Base-by-base conservation (phyloP, 495 filamentous ascomycete genomes). In the Paragyromitra xinjiangensis region DNA sequence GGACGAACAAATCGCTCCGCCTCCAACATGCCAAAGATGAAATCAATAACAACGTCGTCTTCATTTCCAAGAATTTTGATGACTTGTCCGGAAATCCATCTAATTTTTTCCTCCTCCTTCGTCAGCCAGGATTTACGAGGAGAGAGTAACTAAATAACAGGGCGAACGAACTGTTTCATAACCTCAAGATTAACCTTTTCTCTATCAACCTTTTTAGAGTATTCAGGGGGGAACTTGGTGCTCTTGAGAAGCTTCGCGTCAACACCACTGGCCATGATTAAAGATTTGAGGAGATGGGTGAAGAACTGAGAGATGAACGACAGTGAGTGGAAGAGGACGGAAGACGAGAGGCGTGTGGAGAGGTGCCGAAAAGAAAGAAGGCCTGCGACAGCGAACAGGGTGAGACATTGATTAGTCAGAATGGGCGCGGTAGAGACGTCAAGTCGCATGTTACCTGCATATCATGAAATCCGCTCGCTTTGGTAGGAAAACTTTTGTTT, bases 151-250 rank as follows among this genome's bases (percentile, higher is more conserved):
- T 42, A 51, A 40, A 69, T 66, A 66, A 44, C 19, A 69, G 45
- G 65, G 58, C 53, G 65, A 56, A 83, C 88, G 78, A 82, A 97
- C 93, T 94, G 96, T 87, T 98, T 98, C 90, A 98, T 95, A 70
- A 98, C 93, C 84, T 96, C 94, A 26, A 97, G 86, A 80, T 98
- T 97, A 82, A 98, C 93, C 85, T 98, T 99, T 71, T 89, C 88
- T 91, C 95, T 96, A 85, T 99, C 94, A 51, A 99, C 96, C 87
- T 97, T 98, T 83, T 91, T 89, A 81, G 87, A 95, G 84, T 97
- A 98, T 83, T 98, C 95, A 8, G 91, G 88, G 59, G 95, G 95
- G 80, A 97, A 98, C 83, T 97, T 98, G 68, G 93, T 98, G 84
- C 89, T 87, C 87, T 91, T 91, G 56, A 97, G 86, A 82, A 95